Evolutionary conservation across 805 yeast genomes (phyloP), one percentile per base, ranked within the genome.

Genomic region (Kuraishia molischiana): DNA sequence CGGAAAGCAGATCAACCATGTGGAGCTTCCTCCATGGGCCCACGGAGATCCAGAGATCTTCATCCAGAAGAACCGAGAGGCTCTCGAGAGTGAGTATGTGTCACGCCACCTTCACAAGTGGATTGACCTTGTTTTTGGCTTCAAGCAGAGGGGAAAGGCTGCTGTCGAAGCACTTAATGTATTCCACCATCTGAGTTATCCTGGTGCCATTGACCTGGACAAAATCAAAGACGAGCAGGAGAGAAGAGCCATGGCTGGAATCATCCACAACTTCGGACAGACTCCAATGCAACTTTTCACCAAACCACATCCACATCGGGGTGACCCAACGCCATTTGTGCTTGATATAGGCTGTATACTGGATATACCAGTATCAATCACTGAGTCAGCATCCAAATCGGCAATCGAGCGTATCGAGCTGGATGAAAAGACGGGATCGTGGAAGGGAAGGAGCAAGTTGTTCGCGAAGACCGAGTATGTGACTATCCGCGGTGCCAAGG

Each of bases 191-290:
- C 64, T 83, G 44, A 84, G 95, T 39, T 86, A 86, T 51, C 80
- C 80, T 38, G 95, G 95, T 2, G 85, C 89, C 0, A 78, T 84
- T 15, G 77, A 86, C 52, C 59, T 86, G 38, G 95, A 85, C 43
- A 67, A 67, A 18, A 79, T 86, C 40, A 67, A 73, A 42, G 89
- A 85, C 51, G 85, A 77, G 28, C 67, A 71, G 43, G 95, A 86
- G 55, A 69, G 79, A 44, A 65, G 77, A 29, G 90, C 95, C 1
- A 68, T 82, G 3, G 81, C 85, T 18, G 89, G 95, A 2, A 82
- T 83, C 47, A 86, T 86, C 37, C 92, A 87, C 52, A 86, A 86
- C 56, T 86, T 86, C 65, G 96, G 96, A 0, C 96, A 86, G 52
- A 86, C 95, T 0, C 96, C 96, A 1, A 51, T 71, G 35, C 84